A percentile compares a stretch with the other conserved stretches of the same genome.
phyloP scores from a whole-genome alignment of 129 eudicot genomes.

The Flaveria linearis region DNA sequence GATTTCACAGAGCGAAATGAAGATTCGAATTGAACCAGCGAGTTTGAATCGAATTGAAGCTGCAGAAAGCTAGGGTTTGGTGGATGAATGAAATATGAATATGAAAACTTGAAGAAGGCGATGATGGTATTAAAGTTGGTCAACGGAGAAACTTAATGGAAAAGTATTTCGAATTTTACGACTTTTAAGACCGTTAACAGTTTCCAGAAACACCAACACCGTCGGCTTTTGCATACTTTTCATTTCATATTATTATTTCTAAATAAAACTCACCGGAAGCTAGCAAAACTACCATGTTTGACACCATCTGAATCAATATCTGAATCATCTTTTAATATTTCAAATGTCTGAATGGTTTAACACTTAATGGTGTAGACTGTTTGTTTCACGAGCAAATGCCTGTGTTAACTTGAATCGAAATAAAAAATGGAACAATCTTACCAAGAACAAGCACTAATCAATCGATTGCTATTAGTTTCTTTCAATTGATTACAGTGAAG shows the following conservation, averaged over 20 bases:
- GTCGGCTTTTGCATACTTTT: background rate
- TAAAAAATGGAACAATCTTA: too few species aligned
- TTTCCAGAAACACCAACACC: constrained; percentile 1
- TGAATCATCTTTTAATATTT: too few species aligned
- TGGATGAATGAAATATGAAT: background rate
- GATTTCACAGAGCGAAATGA: background rate
- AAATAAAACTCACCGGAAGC: too few species aligned
- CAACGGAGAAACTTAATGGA: background rate
- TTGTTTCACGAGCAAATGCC: too few species aligned
- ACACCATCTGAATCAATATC: too few species aligned
- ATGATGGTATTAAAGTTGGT: background rate
- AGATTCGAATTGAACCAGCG: constrained; percentile 4
- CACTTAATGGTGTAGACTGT: too few species aligned
- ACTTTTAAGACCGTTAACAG: constrained; percentile 7
- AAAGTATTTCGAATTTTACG: background rate
- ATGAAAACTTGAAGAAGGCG: constrained; percentile 14
- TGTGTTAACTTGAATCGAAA: too few species aligned
- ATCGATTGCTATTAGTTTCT: too few species aligned
- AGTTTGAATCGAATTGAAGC: background rate
- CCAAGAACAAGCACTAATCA: too few species aligned
- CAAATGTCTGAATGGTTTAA: too few species aligned
- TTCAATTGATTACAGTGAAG: too few species aligned
- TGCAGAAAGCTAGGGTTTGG: constrained; percentile 16
- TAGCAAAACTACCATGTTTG: too few species aligned
- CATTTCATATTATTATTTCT: background rate